phyloP scores from a whole-genome alignment of 148 eudicot species.

The Amaranthus hypochondriacus region DNA sequence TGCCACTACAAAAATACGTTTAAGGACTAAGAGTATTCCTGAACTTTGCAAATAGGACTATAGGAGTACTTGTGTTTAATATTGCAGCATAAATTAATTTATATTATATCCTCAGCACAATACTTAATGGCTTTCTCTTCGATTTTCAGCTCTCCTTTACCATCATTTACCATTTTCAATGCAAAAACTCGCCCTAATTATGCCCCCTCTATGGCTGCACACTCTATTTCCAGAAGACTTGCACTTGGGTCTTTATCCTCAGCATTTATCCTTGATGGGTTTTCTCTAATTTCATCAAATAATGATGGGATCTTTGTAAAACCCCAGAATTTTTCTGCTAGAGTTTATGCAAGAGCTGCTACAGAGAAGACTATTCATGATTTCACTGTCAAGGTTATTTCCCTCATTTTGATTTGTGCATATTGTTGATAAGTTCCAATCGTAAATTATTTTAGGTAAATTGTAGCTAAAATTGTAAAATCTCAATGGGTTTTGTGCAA shows the following conservation, averaged over 20 bases:
- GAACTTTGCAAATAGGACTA: neutral
- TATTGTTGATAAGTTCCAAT: too few relatives aligned
- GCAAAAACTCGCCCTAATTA: slow-evolving; percentile 4
- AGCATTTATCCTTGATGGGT: slow-evolving; percentile 40
- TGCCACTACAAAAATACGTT: slow-evolving; percentile 16
- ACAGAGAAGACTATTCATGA: slow-evolving; percentile 72
- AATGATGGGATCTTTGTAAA: slow-evolving; percentile 40
- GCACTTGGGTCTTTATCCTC: slow-evolving; percentile 47
- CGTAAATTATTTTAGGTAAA: too few relatives aligned
- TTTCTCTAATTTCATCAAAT: slow-evolving; percentile 34
- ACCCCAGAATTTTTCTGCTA: slow-evolving; percentile 28
- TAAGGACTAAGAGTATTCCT: neutral
- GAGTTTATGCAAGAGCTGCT: slow-evolving; percentile 64
- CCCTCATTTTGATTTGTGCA: neutral
- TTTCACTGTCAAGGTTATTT: slow-evolving; percentile 69
- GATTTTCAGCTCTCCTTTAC: slow-evolving; percentile 34
- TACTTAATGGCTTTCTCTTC: slow-evolving; percentile 53
- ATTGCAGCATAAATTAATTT: neutral
- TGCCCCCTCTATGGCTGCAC: slow-evolving; percentile 22
- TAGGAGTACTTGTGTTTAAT: too few relatives aligned
- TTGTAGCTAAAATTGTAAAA: neutral
- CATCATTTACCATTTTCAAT: slow-evolving; percentile 2
- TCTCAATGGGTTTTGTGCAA: neutral
- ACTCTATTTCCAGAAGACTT: slow-evolving; percentile 26
- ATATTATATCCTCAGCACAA: neutral